Evolutionary conservation across 2,329 filamentous ascomycete species (phyloP).

Genomic region (Venturiaceae sp.): DNA sequence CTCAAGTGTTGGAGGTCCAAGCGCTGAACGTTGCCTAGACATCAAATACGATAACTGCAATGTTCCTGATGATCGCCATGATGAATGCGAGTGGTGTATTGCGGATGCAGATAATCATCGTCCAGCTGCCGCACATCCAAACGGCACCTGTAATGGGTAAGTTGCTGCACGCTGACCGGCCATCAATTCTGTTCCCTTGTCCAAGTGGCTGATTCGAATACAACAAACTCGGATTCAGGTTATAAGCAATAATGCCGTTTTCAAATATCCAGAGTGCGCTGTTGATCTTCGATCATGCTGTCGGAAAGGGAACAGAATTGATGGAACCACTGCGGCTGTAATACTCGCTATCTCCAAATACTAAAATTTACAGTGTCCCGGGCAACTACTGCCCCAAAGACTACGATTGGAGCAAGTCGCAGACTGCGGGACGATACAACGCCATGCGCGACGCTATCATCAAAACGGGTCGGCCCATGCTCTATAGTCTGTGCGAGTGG

Average conservation of each 20-base stretch:
- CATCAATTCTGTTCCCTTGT: no score
- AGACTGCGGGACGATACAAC: constrained; percentile 36
- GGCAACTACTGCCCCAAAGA: constrained; percentile 27
- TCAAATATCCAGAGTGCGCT: no score
- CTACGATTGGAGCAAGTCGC: constrained; percentile 42
- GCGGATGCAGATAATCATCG: constrained; percentile 25
- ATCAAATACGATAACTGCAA: constrained; percentile 28
- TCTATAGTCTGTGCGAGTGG: constrained; percentile 46
- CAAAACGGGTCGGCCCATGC: constrained; percentile 34
- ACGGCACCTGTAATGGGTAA: constrained; percentile 27
- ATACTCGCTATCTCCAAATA: no score
- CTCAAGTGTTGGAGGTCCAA: background rate
- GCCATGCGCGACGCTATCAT: constrained; percentile 44
- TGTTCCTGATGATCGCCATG: constrained; percentile 27
- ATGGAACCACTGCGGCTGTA: no score
- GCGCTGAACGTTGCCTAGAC: constrained; percentile 8
- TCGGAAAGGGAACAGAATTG: no score
- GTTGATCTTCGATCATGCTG: no score
- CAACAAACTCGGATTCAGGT: no score
- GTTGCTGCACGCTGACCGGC: no score
- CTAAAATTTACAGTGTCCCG: background rate
- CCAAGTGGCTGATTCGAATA: no score
- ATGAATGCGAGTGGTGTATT: constrained; percentile 29
- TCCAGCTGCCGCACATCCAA: constrained; percentile 18
- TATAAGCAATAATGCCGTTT: no score